phyloP scores from a whole-genome alignment of 139 green algal genomes.

The Chlamydomonas sp. region DNA sequence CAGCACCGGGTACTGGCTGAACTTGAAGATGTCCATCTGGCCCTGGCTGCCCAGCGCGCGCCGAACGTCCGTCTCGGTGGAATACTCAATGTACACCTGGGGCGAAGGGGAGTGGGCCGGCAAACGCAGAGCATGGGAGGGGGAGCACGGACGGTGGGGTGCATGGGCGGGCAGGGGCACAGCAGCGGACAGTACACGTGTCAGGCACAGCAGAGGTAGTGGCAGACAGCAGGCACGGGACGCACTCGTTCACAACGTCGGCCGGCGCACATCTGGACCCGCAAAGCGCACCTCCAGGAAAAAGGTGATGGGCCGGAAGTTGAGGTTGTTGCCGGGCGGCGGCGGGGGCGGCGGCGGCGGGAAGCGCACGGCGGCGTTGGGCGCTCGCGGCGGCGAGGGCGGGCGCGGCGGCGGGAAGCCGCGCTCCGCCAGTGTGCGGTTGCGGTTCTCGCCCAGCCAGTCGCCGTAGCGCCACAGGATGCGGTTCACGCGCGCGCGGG shows the following conservation, averaged over 20 bases:
- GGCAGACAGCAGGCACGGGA: neutral
- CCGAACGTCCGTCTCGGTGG: slow-evolving; percentile 21
- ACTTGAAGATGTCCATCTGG: slow-evolving; percentile 4
- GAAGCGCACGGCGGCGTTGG: neutral
- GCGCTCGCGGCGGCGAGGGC: neutral
- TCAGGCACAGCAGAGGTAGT: neutral
- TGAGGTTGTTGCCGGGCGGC: slow-evolving; percentile 12
- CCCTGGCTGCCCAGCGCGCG: neutral
- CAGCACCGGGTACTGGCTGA: slow-evolving; percentile 12
- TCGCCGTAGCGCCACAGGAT: slow-evolving; percentile 6
- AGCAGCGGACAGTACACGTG: neutral
- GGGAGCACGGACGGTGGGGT: neutral
- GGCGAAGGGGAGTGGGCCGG: neutral
- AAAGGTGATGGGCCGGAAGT: slow-evolving; percentile 12
- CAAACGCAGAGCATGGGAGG: neutral
- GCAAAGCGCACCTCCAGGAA: slow-evolving; percentile 13
- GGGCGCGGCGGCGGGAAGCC: slow-evolving; percentile 18
- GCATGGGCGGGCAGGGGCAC: neutral
- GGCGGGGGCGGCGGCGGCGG: slow-evolving; percentile 15
- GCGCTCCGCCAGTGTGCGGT: neutral
- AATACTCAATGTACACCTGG: slow-evolving; percentile 20
- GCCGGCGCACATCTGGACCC: too few relatives aligned
- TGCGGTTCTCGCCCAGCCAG: neutral
- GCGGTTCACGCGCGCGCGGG: slow-evolving; percentile 24
- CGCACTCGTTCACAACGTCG: neutral